Base-by-base conservation (phyloP, 2,329 filamentous ascomycete species). In the Sclerotinia spermophila region DNA sequence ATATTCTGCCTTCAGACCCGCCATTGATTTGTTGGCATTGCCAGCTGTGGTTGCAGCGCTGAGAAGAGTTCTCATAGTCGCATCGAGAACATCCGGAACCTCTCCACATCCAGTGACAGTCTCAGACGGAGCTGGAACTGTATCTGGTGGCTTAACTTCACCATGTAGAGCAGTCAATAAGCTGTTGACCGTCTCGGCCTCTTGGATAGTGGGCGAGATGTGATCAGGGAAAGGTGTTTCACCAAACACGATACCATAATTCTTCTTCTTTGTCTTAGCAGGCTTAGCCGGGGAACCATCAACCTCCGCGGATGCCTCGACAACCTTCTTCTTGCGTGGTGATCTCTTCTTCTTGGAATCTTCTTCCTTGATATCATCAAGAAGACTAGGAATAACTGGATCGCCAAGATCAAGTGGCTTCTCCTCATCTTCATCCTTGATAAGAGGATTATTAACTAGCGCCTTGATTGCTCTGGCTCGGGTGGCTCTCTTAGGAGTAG, bases 161-260 rank as follows among this genome's bases (percentile, higher is more conserved):
- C 91, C 91, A 76, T 96, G 92, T 0, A 88, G 79, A 19, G 84
- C 83, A 1, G 88, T 85, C 0, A 96, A 85, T 2, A 95, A 82
- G 1, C 83, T 81, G 69, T 89, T 86, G 6, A 95, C 90, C 75
- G 90, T 85, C 73, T 90, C 84, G 77, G 92, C 94, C 75, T 92
- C 88, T 66, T 89, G 86, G 0, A 84, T 76, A 0, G 90, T 93
- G 0, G 93, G 93, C 69, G 84, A 85, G 3, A 79, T 75, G 79
- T 87, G 90, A 70, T 90, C 83, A 0, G 92, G 91, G 74, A 90
- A 96, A 0, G 92, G 93, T 1, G 88, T 86, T 67, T 77, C 76
- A 35, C 86, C 86, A 38, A 86, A 86, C 2, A 82, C 87, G 40
- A 89, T 77, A 19, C 85, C 83, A 70, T 88, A 88, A 3, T 81